phyloP scores from a whole-genome alignment of 1,284 basidiomycete species.

The Ustilago bromivora region DNA sequence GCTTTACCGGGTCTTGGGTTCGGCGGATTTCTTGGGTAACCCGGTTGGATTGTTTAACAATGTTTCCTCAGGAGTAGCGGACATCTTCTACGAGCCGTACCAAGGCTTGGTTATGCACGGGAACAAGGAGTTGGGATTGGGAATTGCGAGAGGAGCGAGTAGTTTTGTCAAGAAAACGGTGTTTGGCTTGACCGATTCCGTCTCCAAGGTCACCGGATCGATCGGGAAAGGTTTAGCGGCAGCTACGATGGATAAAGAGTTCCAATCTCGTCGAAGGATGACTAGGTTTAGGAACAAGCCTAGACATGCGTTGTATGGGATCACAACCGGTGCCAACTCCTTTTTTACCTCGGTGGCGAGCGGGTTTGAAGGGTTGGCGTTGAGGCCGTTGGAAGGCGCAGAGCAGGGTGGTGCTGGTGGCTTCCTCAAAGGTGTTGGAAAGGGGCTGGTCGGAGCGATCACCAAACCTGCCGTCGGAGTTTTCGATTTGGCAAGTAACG shows the following conservation, averaged over 20 bases:
- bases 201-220: constrained; percentile 97
- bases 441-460: constrained; percentile 91
- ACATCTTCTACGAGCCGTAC: constrained; percentile 99
- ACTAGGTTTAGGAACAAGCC: constrained; percentile 92
- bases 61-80: constrained; percentile 97
- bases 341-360: constrained; percentile 93
- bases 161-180: constrained; percentile 97
- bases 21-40: constrained; percentile 85
- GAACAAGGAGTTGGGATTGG: constrained; percentile 92
- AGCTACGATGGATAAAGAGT: constrained; percentile 95
- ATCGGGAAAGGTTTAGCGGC: constrained; percentile 97
- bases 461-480: constrained; percentile 98
- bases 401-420: constrained; percentile 93
- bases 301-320: constrained; percentile 93
- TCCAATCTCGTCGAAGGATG: constrained; percentile 88
- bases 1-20: constrained; percentile 94
- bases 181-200: constrained; percentile 93
- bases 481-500: constrained; percentile 94
- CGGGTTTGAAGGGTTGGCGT: constrained; percentile 94
- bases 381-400: constrained; percentile 96
- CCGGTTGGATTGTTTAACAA: constrained; percentile 98
- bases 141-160: constrained; percentile 97
- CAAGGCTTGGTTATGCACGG: constrained; percentile 97
- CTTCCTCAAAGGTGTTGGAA: constrained; percentile 98
- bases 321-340: constrained; percentile 92